phyloP scores from a whole-genome alignment of 345 rosid species.

The Gossypium anomalum region DNA sequence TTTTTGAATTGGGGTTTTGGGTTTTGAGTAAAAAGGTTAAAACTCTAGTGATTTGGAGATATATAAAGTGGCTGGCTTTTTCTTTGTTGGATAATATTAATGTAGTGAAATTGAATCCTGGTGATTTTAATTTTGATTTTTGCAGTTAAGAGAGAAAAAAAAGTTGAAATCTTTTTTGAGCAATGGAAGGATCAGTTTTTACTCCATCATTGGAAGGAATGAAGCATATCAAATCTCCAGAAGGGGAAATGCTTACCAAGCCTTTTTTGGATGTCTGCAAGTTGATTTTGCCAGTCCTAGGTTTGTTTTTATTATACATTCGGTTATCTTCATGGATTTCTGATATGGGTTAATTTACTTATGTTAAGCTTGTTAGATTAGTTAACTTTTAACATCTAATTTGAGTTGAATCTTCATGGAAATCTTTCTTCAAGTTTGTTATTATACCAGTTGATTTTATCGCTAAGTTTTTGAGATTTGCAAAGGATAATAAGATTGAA shows the following conservation, averaged over 20 bases:
- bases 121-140: background rate
- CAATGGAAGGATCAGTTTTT: slow-evolving; percentile 77
- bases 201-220: slow-evolving; percentile 83
- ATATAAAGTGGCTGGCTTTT: background rate
- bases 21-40: background rate
- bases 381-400: background rate
- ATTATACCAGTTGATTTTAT: background rate
- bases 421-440: slow-evolving; percentile 3
- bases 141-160: background rate
- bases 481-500: background rate
- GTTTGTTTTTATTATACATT: slow-evolving; percentile 1
- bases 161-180: background rate
- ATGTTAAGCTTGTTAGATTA: background rate
- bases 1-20: slow-evolving; percentile 4
- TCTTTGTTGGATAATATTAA: slow-evolving; percentile 3
- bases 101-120: background rate
- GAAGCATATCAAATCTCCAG: slow-evolving; percentile 67
- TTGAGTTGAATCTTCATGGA: slow-evolving; percentile 6
- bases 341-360: background rate
- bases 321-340: background rate
- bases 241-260: slow-evolving; percentile 56
- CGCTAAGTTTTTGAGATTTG: background rate
- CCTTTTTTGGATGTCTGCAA: slow-evolving; percentile 15
- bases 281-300: slow-evolving; percentile 13
- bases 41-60: slow-evolving; percentile 11